These are phyloP conservation scores for Capsicum rhomboideum DNA, from an alignment of 257 asterid species.

Conservation along the genomic window DNA sequence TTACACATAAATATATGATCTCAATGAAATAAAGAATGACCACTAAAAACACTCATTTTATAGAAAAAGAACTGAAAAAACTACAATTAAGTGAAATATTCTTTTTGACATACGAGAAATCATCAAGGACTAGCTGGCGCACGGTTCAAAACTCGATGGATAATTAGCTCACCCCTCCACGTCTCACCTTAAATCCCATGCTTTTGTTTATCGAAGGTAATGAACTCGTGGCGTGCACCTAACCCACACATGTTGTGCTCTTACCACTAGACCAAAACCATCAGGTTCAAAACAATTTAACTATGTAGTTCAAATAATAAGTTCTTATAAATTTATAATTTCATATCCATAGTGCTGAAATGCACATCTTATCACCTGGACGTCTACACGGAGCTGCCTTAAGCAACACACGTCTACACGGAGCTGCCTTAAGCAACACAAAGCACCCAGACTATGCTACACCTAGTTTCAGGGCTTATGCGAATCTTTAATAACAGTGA, in stretches of 20 bases:
- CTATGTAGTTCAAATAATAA: background rate
- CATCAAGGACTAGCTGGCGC: background rate
- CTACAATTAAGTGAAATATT: background rate
- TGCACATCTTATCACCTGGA: background rate
- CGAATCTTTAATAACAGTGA: background rate
- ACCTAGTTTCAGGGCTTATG: background rate
- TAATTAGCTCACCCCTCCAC: background rate
- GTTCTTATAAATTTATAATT: background rate
- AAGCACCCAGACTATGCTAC: background rate
- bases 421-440: background rate
- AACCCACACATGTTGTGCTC: background rate
- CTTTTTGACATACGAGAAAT: background rate
- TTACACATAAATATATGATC: background rate
- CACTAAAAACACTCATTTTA: background rate
- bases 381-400: background rate
- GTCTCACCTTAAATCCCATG: background rate
- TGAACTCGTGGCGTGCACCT: background rate
- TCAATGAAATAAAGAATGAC: background rate
- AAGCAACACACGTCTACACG: background rate
- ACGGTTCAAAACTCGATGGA: background rate
- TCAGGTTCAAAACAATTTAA: background rate
- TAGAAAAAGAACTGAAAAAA: background rate
- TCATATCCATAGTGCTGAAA: background rate
- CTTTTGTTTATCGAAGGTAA: background rate
- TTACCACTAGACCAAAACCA: background rate